phyloP scores from a whole-genome alignment of 805 yeast genomes.

The Ogataea ramenticola region DNA sequence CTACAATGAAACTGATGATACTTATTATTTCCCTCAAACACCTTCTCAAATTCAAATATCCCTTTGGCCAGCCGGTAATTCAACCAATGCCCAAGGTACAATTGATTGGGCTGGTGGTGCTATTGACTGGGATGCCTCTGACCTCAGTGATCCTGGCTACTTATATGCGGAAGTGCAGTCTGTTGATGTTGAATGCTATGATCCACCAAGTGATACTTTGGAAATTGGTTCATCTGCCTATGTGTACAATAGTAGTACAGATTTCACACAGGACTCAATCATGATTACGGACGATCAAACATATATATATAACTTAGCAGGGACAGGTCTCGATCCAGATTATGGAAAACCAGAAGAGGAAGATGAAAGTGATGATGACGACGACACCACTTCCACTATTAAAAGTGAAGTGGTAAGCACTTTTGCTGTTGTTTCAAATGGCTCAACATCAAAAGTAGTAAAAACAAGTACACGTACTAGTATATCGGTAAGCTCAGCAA shows the following conservation, averaged over 20 bases:
- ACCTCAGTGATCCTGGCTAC: constrained; percentile 73
- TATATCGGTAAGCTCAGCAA: not conserved
- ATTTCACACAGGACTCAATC: constrained; percentile 42
- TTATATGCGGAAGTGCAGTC: constrained; percentile 59
- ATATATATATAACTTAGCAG: constrained; percentile 50
- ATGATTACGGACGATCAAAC: constrained; percentile 58
- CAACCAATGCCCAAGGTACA: constrained; percentile 51
- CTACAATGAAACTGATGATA: constrained; percentile 51
- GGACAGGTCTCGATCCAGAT: constrained; percentile 59
- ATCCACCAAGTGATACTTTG: constrained; percentile 52
- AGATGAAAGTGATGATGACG: not conserved
- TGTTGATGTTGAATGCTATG: constrained; percentile 62
- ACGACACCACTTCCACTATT: not conserved
- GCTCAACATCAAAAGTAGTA: not conserved
- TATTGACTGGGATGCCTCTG: constrained; percentile 75
- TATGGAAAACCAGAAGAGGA: constrained; percentile 15
- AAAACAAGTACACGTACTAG: not conserved
- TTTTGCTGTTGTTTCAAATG: not conserved
- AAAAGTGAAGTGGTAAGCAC: not conserved
- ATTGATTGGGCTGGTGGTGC: constrained; percentile 84
- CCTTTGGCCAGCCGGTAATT: constrained; percentile 71
- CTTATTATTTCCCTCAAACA: constrained; percentile 61
- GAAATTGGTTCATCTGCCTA: constrained; percentile 42
- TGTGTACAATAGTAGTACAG: constrained; percentile 42
- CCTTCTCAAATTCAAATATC: constrained; percentile 69